Conservation (phyloP, 805 yeast genomes). For the Scheffersomyces stipitis region DNA sequence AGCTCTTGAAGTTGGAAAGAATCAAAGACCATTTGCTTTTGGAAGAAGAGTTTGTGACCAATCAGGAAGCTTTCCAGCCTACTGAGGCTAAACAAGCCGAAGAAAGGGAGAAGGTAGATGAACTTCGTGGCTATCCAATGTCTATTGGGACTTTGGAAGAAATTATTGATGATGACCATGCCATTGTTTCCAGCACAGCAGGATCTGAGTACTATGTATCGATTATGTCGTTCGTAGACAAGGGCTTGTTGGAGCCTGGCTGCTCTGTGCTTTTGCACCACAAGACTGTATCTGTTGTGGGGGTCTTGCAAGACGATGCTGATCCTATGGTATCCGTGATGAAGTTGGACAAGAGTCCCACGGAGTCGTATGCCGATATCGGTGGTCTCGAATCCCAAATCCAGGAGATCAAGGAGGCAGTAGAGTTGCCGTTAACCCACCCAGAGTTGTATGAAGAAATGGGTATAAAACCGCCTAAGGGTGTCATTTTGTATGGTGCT, state of each 20-base stretch:
- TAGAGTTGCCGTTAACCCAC: conserved; percentile 92
- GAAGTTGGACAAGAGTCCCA: conserved; percentile 97
- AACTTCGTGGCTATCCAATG: conserved; percentile 94
- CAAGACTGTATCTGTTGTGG: conserved; percentile 94
- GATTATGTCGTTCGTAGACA: conserved; percentile 93
- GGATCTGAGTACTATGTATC: conserved; percentile 98
- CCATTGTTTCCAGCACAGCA: conserved; percentile 92
- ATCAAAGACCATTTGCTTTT: conserved; percentile 92
- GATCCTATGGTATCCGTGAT: conserved; percentile 97
- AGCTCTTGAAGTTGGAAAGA: conserved; percentile 88
- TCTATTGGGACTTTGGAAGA: conserved; percentile 96
- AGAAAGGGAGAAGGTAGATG: conserved; percentile 93
- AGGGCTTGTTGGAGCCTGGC: conserved; percentile 93
- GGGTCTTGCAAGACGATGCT: conserved; percentile 96
- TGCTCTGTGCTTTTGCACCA: conserved; percentile 94
- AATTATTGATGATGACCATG: conserved; percentile 97
- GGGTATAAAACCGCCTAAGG: conserved; percentile 99
- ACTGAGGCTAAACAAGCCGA: conserved; percentile 96
- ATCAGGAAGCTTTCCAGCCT: conserved; percentile 92
- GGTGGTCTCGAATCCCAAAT: conserved; percentile 96
- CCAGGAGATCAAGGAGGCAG: conserved; percentile 97
- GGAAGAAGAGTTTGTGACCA: conserved; percentile 94
- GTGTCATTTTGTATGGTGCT: conserved; percentile 94
- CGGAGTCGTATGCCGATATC: conserved; percentile 93
- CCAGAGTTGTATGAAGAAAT: conserved; percentile 97